These are phyloP conservation scores for Phytophthora hybrid DNA, from an alignment of 352 stramenopile genomes.

Conservation along the genomic window DNA sequence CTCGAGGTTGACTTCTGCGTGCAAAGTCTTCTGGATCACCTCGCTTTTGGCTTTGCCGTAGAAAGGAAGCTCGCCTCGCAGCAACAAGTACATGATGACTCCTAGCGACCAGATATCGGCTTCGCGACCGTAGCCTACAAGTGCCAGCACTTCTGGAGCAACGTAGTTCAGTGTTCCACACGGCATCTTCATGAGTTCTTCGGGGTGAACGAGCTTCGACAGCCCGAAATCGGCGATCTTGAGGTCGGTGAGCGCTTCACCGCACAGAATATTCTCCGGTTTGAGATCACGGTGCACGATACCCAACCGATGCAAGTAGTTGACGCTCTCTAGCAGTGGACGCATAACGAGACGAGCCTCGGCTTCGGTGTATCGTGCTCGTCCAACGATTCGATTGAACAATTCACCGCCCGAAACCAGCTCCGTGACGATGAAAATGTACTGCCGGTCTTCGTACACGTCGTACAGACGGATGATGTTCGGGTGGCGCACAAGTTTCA, in stretches of 20 bases:
- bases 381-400: constrained; percentile 96
- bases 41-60: constrained; percentile 92
- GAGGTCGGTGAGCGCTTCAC: constrained; percentile 86
- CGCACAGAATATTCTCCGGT: constrained; percentile 91
- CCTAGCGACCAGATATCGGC: constrained; percentile 94
- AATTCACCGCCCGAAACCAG: constrained; percentile 96
- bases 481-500: constrained; percentile 93
- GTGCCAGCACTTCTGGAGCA: constrained; percentile 92
- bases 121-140: constrained; percentile 90
- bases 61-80: constrained; percentile 92
- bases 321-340: constrained; percentile 90
- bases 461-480: constrained; percentile 90
- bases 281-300: constrained; percentile 93
- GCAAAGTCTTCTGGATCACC: constrained; percentile 93
- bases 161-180: constrained; percentile 95
- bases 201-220: constrained; percentile 92
- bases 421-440: constrained; percentile 99
- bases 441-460: constrained; percentile 93
- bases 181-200: constrained; percentile 95
- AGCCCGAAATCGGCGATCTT: constrained; percentile 95
- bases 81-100: constrained; percentile 94
- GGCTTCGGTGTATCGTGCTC: constrained; percentile 87
- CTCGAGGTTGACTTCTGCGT: constrained; percentile 86
- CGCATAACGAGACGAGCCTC: constrained; percentile 90
- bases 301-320: constrained; percentile 92